phyloP scores from a whole-genome alignment of 163 green algal genomes.

The Prototheca wickerhamii region DNA sequence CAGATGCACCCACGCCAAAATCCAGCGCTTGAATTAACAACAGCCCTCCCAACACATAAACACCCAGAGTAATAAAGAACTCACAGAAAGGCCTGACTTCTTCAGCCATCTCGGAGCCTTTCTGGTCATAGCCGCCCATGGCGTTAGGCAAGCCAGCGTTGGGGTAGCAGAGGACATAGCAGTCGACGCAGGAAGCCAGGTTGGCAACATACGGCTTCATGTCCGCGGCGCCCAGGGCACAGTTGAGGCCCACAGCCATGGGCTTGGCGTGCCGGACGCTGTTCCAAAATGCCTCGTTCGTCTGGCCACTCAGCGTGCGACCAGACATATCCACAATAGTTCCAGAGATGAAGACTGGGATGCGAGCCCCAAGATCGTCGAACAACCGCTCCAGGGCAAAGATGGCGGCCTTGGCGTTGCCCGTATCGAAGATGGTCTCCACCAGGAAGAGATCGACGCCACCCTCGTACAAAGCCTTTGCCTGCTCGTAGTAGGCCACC shows the following conservation, averaged over 20 bases:
- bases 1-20: too few species aligned
- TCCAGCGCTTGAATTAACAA: too few species aligned
- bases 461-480: constrained; percentile 66
- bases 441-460: constrained; percentile 95
- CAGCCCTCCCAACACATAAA: background rate
- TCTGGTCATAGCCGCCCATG: constrained; percentile 98
- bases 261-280: constrained; percentile 69
- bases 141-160: constrained; percentile 96
- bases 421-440: constrained; percentile 98
- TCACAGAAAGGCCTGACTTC: constrained; percentile 81
- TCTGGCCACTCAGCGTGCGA: constrained; percentile 93
- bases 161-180: constrained; percentile 95
- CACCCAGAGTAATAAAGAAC: constrained; percentile 26
- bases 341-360: constrained; percentile 83
- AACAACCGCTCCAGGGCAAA: constrained; percentile 91
- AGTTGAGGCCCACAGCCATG: constrained; percentile 95
- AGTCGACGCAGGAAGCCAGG: constrained; percentile 78
- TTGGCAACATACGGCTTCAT: constrained; percentile 94
- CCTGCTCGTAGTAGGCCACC: constrained; percentile 89
- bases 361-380: constrained; percentile 42
- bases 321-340: constrained; percentile 91
- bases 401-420: constrained; percentile 91
- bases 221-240: constrained; percentile 86
- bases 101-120: constrained; percentile 81
- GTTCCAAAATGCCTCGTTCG: constrained; percentile 99